Evolutionary conservation across 2,329 filamentous ascomycete genomes (phyloP).

Genomic region (Cylindrodendrum hubeiense): DNA sequence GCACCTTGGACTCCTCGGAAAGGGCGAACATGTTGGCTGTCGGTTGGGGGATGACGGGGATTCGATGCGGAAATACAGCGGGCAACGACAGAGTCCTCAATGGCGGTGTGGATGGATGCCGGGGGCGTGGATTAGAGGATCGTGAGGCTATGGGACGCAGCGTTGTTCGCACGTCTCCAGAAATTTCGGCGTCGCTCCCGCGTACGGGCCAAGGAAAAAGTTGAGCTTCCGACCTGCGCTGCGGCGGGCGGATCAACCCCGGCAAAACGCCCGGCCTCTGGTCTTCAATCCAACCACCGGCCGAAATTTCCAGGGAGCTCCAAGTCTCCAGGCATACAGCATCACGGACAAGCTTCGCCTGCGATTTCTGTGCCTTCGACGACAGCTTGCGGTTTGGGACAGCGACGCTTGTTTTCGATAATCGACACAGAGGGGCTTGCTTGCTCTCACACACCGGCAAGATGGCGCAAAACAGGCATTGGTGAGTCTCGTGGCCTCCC

Average conservation of each 20-base stretch:
- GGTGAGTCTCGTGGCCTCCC: conserved; percentile 61
- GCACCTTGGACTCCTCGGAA: conserved; percentile 97
- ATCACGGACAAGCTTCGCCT: conserved; percentile 22
- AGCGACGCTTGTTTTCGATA: neutral
- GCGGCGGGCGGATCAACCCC: conserved; percentile 45
- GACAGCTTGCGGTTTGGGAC: neutral
- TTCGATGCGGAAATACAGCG: neutral
- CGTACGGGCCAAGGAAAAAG: conserved; percentile 41
- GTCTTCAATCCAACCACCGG: conserved; percentile 30
- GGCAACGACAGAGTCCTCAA: conserved; percentile 11
- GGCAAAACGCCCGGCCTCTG: conserved; percentile 39
- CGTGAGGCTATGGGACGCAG: conserved; percentile 31
- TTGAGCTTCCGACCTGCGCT: conserved; percentile 35
- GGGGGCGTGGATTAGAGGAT: conserved; percentile 5
- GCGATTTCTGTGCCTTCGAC: conserved; percentile 15
- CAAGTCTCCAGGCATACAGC: conserved; percentile 6
- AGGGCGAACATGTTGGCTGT: conserved; percentile 71
- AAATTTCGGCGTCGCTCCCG: conserved; percentile 37
- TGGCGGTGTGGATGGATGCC: conserved; percentile 21
- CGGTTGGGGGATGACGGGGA: neutral
- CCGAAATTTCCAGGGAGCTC: conserved; percentile 44
- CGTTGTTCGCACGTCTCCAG: conserved; percentile 36
- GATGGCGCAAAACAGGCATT: conserved; percentile 81
- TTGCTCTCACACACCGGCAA: conserved; percentile 45
- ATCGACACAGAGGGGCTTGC: conserved; percentile 2